Conservation (phyloP, 805 yeast species). For the Starmera caribaea region DNA sequence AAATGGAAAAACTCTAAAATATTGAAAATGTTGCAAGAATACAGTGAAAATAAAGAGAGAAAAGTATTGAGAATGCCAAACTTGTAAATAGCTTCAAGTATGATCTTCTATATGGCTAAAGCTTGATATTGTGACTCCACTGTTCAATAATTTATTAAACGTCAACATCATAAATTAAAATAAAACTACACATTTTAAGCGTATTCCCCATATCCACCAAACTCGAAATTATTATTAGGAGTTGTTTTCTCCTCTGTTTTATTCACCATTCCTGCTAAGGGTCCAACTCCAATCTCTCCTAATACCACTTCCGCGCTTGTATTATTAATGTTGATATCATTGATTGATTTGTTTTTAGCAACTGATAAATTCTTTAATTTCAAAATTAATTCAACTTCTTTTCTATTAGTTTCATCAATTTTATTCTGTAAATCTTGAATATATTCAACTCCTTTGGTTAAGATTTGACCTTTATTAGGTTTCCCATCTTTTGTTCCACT, state of each 20-base stretch:
- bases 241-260: constrained; percentile 5
- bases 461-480: constrained; percentile 77
- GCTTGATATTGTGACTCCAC: not conserved
- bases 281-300: constrained; percentile 77
- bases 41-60: constrained; percentile 61
- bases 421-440: constrained; percentile 55
- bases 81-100: constrained; percentile 15
- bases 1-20: constrained; percentile 68
- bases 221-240: constrained; percentile 25
- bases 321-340: constrained; percentile 36
- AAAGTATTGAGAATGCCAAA: constrained; percentile 86
- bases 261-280: constrained; percentile 36
- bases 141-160: no score
- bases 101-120: not conserved
- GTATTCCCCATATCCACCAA: constrained; percentile 29
- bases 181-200: constrained; percentile 1
- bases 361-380: constrained; percentile 45
- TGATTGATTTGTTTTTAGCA: constrained; percentile 29
- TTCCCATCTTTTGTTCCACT: constrained; percentile 76
- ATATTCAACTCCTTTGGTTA: constrained; percentile 68
- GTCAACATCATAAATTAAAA: no score
- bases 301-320: constrained; percentile 77
- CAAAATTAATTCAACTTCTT: constrained; percentile 65
- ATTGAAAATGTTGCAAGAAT: constrained; percentile 55
- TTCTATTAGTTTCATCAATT: constrained; percentile 70